A percentile compares a stretch with the other conserved stretches of the same genome.
Conservation (phyloP, 2,329 filamentous ascomycete species). For the Raffaelea albimanens region DNA sequence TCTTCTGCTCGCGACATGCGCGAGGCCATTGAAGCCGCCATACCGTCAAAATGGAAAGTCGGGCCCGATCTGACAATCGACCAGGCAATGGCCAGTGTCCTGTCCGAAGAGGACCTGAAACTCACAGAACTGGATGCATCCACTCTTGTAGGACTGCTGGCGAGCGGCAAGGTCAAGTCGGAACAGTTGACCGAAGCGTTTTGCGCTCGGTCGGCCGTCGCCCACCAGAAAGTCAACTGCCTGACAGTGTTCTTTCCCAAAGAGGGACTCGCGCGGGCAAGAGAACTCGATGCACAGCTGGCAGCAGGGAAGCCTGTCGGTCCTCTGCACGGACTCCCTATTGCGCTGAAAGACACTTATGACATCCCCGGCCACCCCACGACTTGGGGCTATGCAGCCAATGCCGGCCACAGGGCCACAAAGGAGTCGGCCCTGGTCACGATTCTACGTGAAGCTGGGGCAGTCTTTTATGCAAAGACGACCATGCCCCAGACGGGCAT, state of each 20-base stretch:
- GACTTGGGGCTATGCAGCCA: not conserved
- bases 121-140: not conserved
- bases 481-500: slow-evolving; percentile 16
- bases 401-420: not conserved
- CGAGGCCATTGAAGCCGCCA: not conserved
- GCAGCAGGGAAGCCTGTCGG: slow-evolving; percentile 21
- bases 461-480: slow-evolving; percentile 15
- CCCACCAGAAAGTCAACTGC: slow-evolving; percentile 12
- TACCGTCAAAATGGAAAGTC: not conserved
- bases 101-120: not conserved
- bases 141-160: not conserved
- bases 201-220: not conserved
- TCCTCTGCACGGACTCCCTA: slow-evolving; percentile 33
- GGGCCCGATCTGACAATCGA: not conserved
- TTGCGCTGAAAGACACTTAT: not conserved
- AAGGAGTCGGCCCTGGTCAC: slow-evolving; percentile 6
- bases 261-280: slow-evolving; percentile 19
- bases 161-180: not conserved
- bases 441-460: slow-evolving; percentile 17
- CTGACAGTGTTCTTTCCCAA: slow-evolving; percentile 29
- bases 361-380: not conserved
- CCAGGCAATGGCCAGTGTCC: not conserved
- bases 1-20: too few species aligned
- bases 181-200: not conserved
- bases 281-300: slow-evolving; percentile 21